Percentiles rank a stretch among this genome's conserved stretches.
These are phyloP conservation scores for Didymella sp. DNA, from an alignment of 2,329 filamentous ascomycete species.

Conservation along the genomic window DNA sequence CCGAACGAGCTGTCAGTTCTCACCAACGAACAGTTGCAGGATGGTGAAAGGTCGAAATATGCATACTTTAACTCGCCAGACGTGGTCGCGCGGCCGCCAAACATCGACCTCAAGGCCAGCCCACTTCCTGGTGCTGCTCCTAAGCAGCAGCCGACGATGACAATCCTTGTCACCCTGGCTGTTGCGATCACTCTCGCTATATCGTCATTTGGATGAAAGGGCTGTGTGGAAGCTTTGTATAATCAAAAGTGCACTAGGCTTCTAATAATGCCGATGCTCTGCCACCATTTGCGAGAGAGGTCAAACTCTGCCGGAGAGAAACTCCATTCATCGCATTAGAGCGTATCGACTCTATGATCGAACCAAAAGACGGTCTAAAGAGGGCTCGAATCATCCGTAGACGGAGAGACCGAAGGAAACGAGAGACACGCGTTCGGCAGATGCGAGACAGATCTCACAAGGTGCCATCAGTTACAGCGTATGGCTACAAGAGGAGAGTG, in stretches of 20 bases:
- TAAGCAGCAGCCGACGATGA: slow-evolving; percentile 10
- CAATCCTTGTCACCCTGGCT: slow-evolving; percentile 9
- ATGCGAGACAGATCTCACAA: neutral
- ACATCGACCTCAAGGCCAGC: slow-evolving; percentile 29
- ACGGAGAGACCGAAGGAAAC: neutral
- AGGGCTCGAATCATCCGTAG: neutral
- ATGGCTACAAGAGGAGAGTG: neutral
- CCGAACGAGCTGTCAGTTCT: slow-evolving; percentile 40
- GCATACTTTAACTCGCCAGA: slow-evolving; percentile 41
- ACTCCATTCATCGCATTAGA: neutral
- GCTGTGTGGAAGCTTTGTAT: neutral
- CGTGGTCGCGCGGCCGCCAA: slow-evolving; percentile 29
- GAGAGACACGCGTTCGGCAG: neutral
- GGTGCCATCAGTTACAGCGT: neutral
- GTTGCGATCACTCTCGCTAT: slow-evolving; percentile 16
- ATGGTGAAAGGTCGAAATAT: slow-evolving; percentile 39
- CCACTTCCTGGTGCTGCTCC: slow-evolving; percentile 33
- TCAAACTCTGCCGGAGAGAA: neutral
- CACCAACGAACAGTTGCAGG: slow-evolving; percentile 43
- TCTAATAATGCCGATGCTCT: neutral
- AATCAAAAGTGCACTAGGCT: neutral
- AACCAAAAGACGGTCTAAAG: neutral
- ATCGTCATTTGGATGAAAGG: slow-evolving; percentile 25
- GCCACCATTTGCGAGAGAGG: neutral
- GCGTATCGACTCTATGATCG: neutral